Conservation (phyloP, 768 basidiomycete species). For the Boletus edulis region DNA sequence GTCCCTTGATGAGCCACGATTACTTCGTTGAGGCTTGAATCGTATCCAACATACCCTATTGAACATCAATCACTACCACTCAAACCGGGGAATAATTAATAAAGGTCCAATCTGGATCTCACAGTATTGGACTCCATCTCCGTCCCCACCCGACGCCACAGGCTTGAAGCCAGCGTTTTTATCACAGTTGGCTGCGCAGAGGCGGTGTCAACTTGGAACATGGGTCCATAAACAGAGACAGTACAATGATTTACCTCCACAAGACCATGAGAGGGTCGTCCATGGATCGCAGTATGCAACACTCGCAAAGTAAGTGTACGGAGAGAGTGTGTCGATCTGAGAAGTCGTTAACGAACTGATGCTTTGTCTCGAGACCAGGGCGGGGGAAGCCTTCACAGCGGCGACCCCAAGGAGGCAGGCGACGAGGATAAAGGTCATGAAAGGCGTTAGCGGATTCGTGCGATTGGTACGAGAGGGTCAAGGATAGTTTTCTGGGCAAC, state of each 20-base stretch:
- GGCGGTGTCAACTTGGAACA: background rate
- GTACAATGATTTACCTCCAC: slow-evolving; percentile 52
- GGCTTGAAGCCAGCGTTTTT: slow-evolving; percentile 43
- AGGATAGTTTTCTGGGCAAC: background rate
- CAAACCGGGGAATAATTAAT: too few species aligned
- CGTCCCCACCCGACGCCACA: slow-evolving; percentile 45
- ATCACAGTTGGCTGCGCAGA: slow-evolving; percentile 36
- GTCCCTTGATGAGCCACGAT: slow-evolving; percentile 37
- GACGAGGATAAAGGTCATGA: slow-evolving; percentile 6
- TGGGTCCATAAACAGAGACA: background rate
- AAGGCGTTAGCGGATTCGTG: slow-evolving; percentile 23
- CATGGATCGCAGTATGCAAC: slow-evolving; percentile 45
- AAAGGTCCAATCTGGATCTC: background rate
- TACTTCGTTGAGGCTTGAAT: slow-evolving; percentile 32
- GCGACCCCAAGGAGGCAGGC: slow-evolving; percentile 7
- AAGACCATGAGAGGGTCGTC: slow-evolving; percentile 44
- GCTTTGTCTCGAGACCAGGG: slow-evolving; percentile 30
- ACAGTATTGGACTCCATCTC: slow-evolving; percentile 41
- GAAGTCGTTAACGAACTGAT: slow-evolving; percentile 37
- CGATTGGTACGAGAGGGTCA: too few species aligned
- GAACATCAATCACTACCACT: background rate
- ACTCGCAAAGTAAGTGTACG: slow-evolving; percentile 49
- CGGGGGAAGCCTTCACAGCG: slow-evolving; percentile 13
- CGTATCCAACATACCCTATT: slow-evolving; percentile 38
- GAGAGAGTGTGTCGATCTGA: slow-evolving; percentile 41